phyloP scores from a whole-genome alignment of 2,329 filamentous ascomycete species.

The Apiospora pterosperma region DNA sequence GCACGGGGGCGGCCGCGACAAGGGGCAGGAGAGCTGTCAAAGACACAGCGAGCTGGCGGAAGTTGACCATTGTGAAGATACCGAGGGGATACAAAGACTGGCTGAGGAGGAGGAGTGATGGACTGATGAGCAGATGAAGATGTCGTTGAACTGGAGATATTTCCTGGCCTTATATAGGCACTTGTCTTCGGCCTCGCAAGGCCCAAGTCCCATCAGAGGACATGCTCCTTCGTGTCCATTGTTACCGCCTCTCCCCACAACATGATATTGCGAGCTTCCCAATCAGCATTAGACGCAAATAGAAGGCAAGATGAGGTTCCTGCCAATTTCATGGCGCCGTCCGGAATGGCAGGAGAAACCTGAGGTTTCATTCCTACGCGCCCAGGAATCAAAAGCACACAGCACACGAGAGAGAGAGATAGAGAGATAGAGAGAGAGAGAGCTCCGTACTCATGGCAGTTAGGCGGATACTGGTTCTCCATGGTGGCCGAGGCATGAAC shows the following conservation, averaged over 20 bases:
- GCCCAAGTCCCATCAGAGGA: slow-evolving; percentile 10
- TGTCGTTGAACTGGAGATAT: background rate
- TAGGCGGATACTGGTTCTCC: background rate
- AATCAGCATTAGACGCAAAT: slow-evolving; percentile 12
- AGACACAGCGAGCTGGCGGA: slow-evolving; percentile 25
- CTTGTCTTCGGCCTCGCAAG: background rate
- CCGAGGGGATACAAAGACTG: background rate
- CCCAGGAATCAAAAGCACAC: background rate
- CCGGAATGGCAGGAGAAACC: background rate
- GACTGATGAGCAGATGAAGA: background rate
- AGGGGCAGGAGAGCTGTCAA: slow-evolving; percentile 27
- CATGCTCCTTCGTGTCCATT: background rate
- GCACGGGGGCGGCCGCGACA: slow-evolving; percentile 21
- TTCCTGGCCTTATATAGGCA: slow-evolving; percentile 15
- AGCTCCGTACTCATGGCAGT: background rate
- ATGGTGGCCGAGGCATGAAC: background rate
- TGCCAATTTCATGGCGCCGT: background rate
- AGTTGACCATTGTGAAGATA: slow-evolving; percentile 19
- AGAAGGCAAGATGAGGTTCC: background rate
- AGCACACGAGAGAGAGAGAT: background rate
- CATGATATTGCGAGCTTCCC: slow-evolving; percentile 16
- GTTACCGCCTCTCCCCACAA: slow-evolving; percentile 10
- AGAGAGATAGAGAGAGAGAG: too few relatives aligned
- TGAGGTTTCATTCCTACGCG: background rate
- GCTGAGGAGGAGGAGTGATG: slow-evolving; percentile 4